phyloP scores from a whole-genome alignment of 768 basidiomycete genomes.

The Boletus tylopilopsis region DNA sequence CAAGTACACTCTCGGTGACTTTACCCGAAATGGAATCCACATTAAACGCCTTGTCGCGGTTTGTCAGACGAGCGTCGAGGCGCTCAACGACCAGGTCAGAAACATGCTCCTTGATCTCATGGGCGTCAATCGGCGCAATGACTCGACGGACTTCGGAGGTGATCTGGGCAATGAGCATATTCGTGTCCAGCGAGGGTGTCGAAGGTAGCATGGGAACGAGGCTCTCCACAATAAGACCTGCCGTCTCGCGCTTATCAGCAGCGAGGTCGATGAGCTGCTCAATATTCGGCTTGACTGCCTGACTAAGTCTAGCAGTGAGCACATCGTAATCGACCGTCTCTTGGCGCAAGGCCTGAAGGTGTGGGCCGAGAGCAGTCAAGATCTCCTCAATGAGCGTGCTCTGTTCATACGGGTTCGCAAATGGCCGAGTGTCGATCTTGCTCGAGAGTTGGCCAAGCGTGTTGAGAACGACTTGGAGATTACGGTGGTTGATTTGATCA shows the following conservation, averaged over 20 bases:
- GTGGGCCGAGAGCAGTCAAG: conserved; percentile 53
- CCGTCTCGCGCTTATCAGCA: conserved; percentile 86
- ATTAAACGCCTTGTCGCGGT: conserved; percentile 69
- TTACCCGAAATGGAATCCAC: conserved; percentile 54
- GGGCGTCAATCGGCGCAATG: conserved; percentile 74
- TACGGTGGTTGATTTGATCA: conserved; percentile 56
- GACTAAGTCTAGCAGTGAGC: conserved; percentile 68
- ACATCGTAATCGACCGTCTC: conserved; percentile 77
- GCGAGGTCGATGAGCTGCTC: conserved; percentile 86
- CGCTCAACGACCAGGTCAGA: conserved; percentile 86
- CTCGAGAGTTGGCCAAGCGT: conserved; percentile 48
- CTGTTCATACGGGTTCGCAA: conserved; percentile 43
- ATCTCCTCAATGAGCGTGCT: conserved; percentile 62
- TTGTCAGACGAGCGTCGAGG: conserved; percentile 73
- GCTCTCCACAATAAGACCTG: conserved; percentile 70
- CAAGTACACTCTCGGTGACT: conserved; percentile 51
- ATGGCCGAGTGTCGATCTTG: conserved; percentile 33
- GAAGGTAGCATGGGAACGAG: conserved; percentile 63
- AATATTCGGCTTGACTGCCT: conserved; percentile 87
- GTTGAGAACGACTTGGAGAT: conserved; percentile 56
- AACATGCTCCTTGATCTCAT: conserved; percentile 86
- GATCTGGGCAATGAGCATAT: conserved; percentile 55
- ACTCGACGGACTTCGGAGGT: conserved; percentile 66
- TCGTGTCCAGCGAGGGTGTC: conserved; percentile 44
- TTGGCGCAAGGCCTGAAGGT: conserved; percentile 54